Conservation (phyloP, 768 basidiomycete genomes). For the Boletus subcaerulescens region DNA sequence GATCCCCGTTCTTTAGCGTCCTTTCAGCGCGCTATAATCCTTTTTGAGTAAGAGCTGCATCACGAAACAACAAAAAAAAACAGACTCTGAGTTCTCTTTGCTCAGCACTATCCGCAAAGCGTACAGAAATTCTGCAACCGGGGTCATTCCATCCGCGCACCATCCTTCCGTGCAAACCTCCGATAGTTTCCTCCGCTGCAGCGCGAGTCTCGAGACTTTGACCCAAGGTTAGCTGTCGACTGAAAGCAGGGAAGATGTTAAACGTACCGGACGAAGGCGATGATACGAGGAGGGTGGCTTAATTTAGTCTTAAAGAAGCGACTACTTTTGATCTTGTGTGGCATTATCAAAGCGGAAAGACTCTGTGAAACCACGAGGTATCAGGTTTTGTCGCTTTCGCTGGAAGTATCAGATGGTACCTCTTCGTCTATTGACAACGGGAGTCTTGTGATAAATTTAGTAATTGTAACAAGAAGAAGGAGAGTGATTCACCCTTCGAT, state of each 20-base stretch:
- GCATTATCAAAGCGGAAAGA: conserved; percentile 61
- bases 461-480: not conserved
- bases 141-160: conserved; percentile 76
- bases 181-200: conserved; percentile 76
- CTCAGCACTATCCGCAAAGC: conserved; percentile 76
- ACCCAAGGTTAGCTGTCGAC: not conserved
- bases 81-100: conserved; percentile 73
- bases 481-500: conserved; percentile 58
- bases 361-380: conserved; percentile 38
- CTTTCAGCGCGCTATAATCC: conserved; percentile 58
- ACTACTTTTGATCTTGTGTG: conserved; percentile 69
- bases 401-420: conserved; percentile 29
- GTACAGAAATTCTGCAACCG: conserved; percentile 73
- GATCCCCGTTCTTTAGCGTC: conserved; percentile 54
- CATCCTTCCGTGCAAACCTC: conserved; percentile 75
- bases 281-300: conserved; percentile 73
- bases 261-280: conserved; percentile 74
- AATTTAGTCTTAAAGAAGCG: conserved; percentile 79
- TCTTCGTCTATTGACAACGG: conserved; percentile 69
- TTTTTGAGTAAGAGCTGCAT: not conserved
- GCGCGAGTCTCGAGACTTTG: conserved; percentile 63
- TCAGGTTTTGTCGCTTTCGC: not conserved
- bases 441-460: conserved; percentile 38
- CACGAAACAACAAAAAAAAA: conserved; percentile 9
- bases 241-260: not conserved